Percentiles rank a stretch among this genome's conserved stretches.
These are phyloP conservation scores for Thecaphora thlaspeos DNA, from an alignment of 1,284 basidiomycete genomes.

Conservation along the genomic window DNA sequence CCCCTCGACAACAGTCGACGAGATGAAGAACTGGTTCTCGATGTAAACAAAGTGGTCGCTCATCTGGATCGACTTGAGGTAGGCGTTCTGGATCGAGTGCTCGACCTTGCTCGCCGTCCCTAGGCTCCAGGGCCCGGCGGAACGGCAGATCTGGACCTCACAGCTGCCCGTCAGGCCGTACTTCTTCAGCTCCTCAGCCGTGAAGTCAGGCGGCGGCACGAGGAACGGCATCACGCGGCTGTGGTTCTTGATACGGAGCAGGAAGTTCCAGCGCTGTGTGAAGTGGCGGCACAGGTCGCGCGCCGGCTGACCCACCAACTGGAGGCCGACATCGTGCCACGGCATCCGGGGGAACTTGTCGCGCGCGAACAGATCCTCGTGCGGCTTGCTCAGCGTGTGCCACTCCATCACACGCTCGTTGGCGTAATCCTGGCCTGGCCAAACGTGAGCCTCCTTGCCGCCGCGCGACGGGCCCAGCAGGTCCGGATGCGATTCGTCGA, in stretches of 20 bases:
- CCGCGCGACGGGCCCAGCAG: constrained; percentile 56
- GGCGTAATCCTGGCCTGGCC: constrained; percentile 88
- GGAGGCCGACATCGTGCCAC: constrained; percentile 96
- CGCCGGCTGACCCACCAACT: constrained; percentile 93
- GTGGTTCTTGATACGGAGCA: constrained; percentile 67
- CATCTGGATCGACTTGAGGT: constrained; percentile 84
- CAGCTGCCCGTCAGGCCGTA: constrained; percentile 90
- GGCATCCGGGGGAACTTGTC: constrained; percentile 89
- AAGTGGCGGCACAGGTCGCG: constrained; percentile 94
- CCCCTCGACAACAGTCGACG: constrained; percentile 85
- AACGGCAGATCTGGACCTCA: constrained; percentile 94
- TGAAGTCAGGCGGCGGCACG: constrained; percentile 90
- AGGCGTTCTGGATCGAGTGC: constrained; percentile 92
- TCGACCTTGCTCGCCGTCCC: constrained; percentile 83
- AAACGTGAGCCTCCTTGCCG: constrained; percentile 71
- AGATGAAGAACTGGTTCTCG: constrained; percentile 99
- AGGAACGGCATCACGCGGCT: constrained; percentile 88
- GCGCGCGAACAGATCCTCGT: constrained; percentile 92
- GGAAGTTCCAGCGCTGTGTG: constrained; percentile 70
- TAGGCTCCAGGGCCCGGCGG: constrained; percentile 92
- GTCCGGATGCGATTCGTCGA: constrained; percentile 17
- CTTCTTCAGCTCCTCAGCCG: constrained; percentile 72
- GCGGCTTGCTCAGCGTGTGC: constrained; percentile 80
- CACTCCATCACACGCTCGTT: constrained; percentile 89
- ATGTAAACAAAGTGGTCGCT: constrained; percentile 71